Conservation (phyloP, 306 rosid species). For the Casuarina equisetifolia region DNA sequence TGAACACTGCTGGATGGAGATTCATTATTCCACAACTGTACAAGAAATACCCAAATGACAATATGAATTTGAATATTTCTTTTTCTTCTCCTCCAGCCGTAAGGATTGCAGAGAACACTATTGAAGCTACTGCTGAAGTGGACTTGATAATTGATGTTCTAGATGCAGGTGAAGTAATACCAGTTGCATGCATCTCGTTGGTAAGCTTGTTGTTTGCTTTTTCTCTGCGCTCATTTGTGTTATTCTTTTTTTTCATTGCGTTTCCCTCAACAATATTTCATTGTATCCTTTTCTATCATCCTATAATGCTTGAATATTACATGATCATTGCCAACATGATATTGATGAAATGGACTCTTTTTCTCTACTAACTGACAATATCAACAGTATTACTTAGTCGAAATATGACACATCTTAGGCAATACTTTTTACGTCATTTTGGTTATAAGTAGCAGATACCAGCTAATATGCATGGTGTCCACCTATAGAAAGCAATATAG, state of each 20-base stretch:
- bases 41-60: constrained; percentile 82
- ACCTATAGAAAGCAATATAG: not conserved
- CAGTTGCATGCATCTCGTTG: constrained; percentile 88
- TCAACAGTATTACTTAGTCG: not conserved
- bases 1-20: constrained; percentile 95
- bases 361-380: not conserved
- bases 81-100: constrained; percentile 72
- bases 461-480: not conserved
- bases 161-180: constrained; percentile 54
- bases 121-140: constrained; percentile 39
- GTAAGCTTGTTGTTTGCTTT: constrained; percentile 41
- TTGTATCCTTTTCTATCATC: not conserved
- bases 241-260: constrained; percentile 11
- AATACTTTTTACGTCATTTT: not conserved
- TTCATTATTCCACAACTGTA: constrained; percentile 84
- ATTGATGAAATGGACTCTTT: not conserved
- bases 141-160: constrained; percentile 72
- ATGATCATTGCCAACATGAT: not conserved
- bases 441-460: not conserved
- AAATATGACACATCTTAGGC: not conserved
- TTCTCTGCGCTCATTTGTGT: not conserved
- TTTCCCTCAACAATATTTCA: not conserved
- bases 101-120: constrained; percentile 55
- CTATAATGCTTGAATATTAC: not conserved
- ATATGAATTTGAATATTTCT: constrained; percentile 78